Evolutionary conservation across 2,329 filamentous ascomycete species (phyloP).

Genomic region (Stachybotrys chlorohalonatus): DNA sequence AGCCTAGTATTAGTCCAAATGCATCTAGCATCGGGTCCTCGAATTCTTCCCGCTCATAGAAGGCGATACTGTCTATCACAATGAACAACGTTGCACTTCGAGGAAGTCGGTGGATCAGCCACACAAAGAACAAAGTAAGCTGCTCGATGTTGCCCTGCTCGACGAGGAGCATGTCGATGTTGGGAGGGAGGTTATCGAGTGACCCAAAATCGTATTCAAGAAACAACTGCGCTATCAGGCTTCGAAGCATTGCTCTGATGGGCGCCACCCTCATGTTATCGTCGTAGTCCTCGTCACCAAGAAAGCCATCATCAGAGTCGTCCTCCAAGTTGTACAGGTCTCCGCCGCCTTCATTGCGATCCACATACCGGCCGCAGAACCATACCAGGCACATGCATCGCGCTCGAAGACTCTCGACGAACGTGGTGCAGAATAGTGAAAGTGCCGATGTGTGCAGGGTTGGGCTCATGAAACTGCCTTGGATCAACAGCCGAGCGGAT

Average conservation of each 20-base stretch:
- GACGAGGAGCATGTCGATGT: neutral
- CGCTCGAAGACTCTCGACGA: neutral
- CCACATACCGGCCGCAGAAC: neutral
- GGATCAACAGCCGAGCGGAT: neutral
- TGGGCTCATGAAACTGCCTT: neutral
- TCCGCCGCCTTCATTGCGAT: neutral
- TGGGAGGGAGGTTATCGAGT: neutral
- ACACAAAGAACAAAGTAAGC: neutral
- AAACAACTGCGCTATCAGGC: neutral
- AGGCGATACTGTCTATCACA: neutral
- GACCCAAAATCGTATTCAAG: neutral
- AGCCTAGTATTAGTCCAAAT: neutral
- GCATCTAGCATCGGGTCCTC: neutral
- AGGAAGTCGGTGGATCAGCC: neutral
- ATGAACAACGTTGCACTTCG: neutral
- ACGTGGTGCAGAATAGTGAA: neutral
- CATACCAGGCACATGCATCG: neutral
- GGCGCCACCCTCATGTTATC: neutral
- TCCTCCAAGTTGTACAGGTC: neutral
- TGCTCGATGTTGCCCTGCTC: neutral
- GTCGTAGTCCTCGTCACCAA: neutral
- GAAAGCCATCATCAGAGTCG: neutral
- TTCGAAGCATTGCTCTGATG: neutral
- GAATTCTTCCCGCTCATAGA: neutral
- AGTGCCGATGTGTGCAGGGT: neutral